Percentiles rank a stretch among this genome's conserved stretches.
Conservation (phyloP, 306 rosid genomes). For the Lathyrus oleraceus region DNA sequence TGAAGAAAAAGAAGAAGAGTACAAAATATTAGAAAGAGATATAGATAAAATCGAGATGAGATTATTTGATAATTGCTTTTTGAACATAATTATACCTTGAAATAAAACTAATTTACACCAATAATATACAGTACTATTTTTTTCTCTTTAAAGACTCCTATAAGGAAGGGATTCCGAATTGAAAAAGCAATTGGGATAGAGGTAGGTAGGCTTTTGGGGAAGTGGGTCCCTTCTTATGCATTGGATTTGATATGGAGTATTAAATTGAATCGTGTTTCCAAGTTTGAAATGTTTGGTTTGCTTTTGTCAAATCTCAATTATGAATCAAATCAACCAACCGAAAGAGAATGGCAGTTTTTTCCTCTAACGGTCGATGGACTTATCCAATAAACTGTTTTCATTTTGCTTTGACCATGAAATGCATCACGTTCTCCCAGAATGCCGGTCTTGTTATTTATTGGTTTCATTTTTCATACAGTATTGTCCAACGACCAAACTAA, state of each 20-base stretch:
- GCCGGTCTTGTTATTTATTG: not conserved
- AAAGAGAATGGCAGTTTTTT: slow-evolving; percentile 35
- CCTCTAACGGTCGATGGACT: slow-evolving; percentile 34
- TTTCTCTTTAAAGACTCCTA: no score
- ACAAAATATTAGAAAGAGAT: no score
- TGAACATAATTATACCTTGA: no score
- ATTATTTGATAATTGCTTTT: no score
- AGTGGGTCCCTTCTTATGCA: slow-evolving; percentile 22
- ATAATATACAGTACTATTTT: no score
- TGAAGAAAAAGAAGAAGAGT: no score
- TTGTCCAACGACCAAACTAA: not conserved
- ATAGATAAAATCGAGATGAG: no score
- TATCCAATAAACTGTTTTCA: slow-evolving; percentile 9
- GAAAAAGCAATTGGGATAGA: no score
- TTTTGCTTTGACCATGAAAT: slow-evolving; percentile 28
- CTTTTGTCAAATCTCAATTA: slow-evolving; percentile 33
- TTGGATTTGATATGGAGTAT: slow-evolving; percentile 1
- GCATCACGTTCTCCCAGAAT: not conserved
- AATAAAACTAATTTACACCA: no score
- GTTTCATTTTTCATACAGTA: not conserved
- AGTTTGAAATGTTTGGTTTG: slow-evolving; percentile 31
- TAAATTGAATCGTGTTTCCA: slow-evolving; percentile 11
- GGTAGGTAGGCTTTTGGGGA: not conserved
- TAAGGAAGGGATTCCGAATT: no score
- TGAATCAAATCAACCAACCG: slow-evolving; percentile 30